Evolutionary conservation across 768 basidiomycete species (phyloP), one percentile per base, ranked within the genome.

Genomic region (Tubosaeta sp.): DNA sequence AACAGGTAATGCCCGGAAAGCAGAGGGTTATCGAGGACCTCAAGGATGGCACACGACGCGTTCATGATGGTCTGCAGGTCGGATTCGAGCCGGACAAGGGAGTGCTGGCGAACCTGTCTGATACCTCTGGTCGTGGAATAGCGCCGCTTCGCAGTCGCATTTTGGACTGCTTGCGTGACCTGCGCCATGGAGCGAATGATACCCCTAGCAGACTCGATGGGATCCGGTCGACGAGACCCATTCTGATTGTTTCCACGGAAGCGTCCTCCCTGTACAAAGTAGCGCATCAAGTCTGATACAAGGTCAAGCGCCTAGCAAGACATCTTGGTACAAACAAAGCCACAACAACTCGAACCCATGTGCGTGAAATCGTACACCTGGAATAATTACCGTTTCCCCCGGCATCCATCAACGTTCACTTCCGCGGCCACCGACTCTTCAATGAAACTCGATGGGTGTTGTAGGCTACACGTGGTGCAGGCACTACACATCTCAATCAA

Each of bases 11-110:
- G 44, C 8, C 35, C 48, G 39, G 25, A 10, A 7, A 46, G 43
- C 2, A 32, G 0, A 11, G 51, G 51, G n/a, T 43, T 16, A 7
- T 48, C 38, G 5, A 50, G 16, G 14, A 27, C 35, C 27, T 59
- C 11, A 16, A 59, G 46, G 42, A 55, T 51, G 17, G 58, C 37
- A n/a, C 37, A 25, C 2, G 51, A 51, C 5, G 46, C 48, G 27
- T 60, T 31, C 6, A 16, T 16, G 17, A 59, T 48, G 13, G 52
- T 29, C 17, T 58, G 48, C 14, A 59, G 27, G 12, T 58, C 46
- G 22, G 17, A 27, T n/a, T 54, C 41, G n/a, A 50, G 45, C 12
- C 42, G 32, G 33, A 54, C 17, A 14, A 59, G 48, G 22, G 57
- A 48, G 42, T 55, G 32, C 9, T 51, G 43, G 17, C 17, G n/a